Evolutionary conservation across 768 basidiomycete species (phyloP).

Genomic region (Gymnopilus dilepis): DNA sequence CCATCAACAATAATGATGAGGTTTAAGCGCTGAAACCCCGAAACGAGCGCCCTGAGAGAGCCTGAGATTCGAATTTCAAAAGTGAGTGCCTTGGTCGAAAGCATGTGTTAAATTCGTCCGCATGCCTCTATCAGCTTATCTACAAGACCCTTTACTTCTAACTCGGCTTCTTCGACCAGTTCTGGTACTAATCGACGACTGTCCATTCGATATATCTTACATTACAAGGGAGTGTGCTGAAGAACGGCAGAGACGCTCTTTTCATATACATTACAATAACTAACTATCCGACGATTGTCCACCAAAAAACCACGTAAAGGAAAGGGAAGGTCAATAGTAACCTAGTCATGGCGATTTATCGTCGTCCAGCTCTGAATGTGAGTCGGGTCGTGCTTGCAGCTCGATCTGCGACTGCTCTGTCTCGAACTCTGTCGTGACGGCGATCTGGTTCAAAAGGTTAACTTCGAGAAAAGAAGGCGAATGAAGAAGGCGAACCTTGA

Average conservation of each 20-base stretch:
- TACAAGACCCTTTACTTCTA: no score
- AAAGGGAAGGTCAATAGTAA: neutral
- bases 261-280: neutral
- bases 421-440: constrained; percentile 29
- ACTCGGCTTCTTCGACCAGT: no score
- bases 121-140: no score
- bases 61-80: no score
- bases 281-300: neutral
- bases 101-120: no score
- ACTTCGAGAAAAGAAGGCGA: neutral
- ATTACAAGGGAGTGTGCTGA: neutral
- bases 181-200: neutral
- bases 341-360: neutral
- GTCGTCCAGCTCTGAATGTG: constrained; percentile 21
- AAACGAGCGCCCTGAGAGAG: no score
- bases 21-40: no score
- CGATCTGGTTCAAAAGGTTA: constrained; percentile 20
- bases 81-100: no score
- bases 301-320: neutral
- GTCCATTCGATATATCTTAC: neutral
- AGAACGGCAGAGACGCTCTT: neutral
- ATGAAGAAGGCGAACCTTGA: constrained; percentile 20
- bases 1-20: no score
- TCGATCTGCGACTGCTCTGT: constrained; percentile 23
- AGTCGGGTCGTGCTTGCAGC: constrained; percentile 20